Evolutionary conservation across 306 rosid genomes (phyloP).

Genomic region (Cajanus cajan): DNA sequence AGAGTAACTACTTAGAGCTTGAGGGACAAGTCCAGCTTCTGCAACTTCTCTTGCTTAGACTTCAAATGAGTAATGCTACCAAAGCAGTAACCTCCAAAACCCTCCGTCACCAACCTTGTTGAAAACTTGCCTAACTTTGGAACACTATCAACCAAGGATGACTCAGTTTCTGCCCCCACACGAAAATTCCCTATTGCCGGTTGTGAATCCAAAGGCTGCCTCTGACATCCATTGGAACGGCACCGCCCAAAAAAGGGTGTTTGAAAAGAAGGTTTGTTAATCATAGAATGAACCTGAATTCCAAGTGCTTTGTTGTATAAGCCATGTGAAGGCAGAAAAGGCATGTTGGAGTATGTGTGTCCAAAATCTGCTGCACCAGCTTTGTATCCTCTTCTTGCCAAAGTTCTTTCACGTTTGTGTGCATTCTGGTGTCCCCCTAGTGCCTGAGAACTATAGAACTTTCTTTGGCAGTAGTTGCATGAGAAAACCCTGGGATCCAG

Average conservation of each 20-base stretch:
- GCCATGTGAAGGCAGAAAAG: conserved; percentile 78
- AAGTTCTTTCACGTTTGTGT: conserved; percentile 85
- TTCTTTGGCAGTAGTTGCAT: conserved; percentile 94
- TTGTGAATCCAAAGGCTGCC: conserved; percentile 40
- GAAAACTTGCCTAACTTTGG: conserved; percentile 55
- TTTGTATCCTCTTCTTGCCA: conserved; percentile 64
- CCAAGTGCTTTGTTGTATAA: conserved; percentile 74
- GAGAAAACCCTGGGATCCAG: conserved; percentile 80
- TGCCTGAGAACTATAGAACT: conserved; percentile 91
- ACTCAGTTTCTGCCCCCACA: conserved; percentile 33
- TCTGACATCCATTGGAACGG: conserved; percentile 46
- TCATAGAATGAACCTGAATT: conserved; percentile 75
- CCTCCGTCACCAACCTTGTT: conserved; percentile 28
- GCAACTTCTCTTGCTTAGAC: conserved; percentile 55
- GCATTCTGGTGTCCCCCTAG: conserved; percentile 99
- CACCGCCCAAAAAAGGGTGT: conserved; percentile 36
- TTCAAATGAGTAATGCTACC: conserved; percentile 38
- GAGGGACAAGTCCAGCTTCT: conserved; percentile 93
- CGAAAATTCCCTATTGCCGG: conserved; percentile 40
- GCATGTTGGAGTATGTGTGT: conserved; percentile 54
- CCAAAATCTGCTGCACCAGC: conserved; percentile 41
- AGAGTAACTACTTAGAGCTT: conserved; percentile 54
- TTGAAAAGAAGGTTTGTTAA: conserved; percentile 65
- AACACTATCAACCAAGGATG: conserved; percentile 39
- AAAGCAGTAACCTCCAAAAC: conserved; percentile 37